Evolutionary conservation across 352 stramenopile genomes (phyloP).

Genomic region (Phytophthora pluvialis): DNA sequence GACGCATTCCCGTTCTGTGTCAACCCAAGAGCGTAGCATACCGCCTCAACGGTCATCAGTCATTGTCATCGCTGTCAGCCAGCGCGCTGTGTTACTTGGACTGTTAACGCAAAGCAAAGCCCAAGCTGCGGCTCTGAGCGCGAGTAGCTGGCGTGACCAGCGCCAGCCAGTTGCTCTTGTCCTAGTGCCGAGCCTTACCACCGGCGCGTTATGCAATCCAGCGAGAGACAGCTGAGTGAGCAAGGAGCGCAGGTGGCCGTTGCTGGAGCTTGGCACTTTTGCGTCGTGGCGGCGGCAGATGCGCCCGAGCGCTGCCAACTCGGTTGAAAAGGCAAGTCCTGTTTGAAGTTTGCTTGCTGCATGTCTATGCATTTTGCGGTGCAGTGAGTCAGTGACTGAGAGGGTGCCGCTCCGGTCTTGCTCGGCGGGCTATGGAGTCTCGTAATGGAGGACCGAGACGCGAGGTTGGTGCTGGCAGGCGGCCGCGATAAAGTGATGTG

Average conservation of each 20-base stretch:
- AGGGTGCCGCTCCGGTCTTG: too few species aligned
- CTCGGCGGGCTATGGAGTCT: too few species aligned
- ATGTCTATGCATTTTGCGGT: too few species aligned
- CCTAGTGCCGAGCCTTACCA: constrained; percentile 19
- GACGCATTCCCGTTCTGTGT: constrained; percentile 11
- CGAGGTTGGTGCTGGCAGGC: neutral
- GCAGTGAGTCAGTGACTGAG: too few species aligned
- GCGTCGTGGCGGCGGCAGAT: neutral
- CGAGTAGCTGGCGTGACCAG: constrained; percentile 4
- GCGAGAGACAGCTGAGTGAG: constrained; percentile 26
- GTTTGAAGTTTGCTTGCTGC: too few species aligned
- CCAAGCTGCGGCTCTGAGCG: constrained; percentile 6
- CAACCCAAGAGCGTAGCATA: constrained; percentile 6
- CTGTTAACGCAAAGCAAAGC: neutral
- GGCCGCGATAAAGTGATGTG: neutral
- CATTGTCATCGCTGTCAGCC: neutral
- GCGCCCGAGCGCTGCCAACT: neutral
- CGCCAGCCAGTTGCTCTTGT: constrained; percentile 6
- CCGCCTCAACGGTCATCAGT: neutral
- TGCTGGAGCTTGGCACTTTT: neutral
- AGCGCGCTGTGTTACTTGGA: too few species aligned
- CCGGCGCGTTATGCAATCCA: constrained; percentile 19
- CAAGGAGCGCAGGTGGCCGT: neutral
- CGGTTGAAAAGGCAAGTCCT: too few species aligned
- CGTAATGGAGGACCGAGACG: too few species aligned